Conservation (phyloP, 768 basidiomycete species). For the Lactarius hengduanensis region DNA sequence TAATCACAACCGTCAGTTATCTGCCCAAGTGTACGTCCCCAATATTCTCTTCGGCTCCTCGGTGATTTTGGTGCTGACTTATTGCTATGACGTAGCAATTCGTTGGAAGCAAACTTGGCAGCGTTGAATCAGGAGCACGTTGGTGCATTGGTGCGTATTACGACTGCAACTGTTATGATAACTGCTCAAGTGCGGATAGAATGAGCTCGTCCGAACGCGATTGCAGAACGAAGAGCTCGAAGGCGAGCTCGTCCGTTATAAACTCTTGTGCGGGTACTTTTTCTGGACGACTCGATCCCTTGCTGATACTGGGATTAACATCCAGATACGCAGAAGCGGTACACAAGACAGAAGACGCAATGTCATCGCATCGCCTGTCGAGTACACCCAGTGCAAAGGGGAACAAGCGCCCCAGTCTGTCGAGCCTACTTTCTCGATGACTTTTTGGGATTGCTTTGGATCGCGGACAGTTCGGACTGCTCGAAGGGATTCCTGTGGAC, state of each 20-base stretch:
- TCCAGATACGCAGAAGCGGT: conserved; percentile 54
- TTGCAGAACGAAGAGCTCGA: conserved; percentile 92
- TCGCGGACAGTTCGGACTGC: neutral
- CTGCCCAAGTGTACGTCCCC: conserved; percentile 70
- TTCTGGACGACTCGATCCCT: neutral
- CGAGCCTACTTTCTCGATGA: conserved; percentile 26
- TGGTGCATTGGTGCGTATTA: conserved; percentile 53
- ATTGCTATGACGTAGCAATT: conserved; percentile 54
- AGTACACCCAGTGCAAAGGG: conserved; percentile 34
- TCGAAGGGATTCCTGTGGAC: neutral
- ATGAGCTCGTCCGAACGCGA: conserved; percentile 86
- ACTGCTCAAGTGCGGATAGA: conserved; percentile 50
- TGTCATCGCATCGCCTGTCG: conserved; percentile 45
- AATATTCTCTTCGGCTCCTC: neutral
- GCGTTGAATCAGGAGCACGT: conserved; percentile 85
- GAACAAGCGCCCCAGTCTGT: conserved; percentile 30
- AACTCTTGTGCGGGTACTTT: conserved; percentile 66
- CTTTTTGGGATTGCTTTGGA: neutral
- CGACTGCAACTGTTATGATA: conserved; percentile 3
- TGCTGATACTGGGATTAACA: neutral
- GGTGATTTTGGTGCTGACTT: neutral
- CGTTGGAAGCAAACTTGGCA: conserved; percentile 72
- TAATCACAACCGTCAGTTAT: conserved; percentile 72
- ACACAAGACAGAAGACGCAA: conserved; percentile 50
- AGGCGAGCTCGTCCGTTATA: conserved; percentile 90